Evolutionary conservation across 345 rosid species (phyloP).

Genomic region (Durio zibethinus): DNA sequence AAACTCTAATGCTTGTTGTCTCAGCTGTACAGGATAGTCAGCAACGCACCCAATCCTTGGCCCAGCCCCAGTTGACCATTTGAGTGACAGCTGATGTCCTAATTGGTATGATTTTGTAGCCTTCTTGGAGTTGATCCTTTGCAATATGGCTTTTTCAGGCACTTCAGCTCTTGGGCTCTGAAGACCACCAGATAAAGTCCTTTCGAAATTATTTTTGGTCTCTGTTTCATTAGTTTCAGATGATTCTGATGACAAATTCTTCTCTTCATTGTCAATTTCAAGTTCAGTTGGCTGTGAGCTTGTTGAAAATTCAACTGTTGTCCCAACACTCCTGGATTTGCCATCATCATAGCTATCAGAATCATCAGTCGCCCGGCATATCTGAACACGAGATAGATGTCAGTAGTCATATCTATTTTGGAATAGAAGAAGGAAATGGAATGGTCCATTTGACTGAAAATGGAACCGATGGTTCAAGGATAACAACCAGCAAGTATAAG

Average conservation of each 20-base stretch:
- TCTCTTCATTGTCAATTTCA: conserved; percentile 26
- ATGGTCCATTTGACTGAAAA: neutral
- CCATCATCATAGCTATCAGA: conserved; percentile 47
- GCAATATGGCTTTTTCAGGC: conserved; percentile 47
- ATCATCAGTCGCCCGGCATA: conserved; percentile 60
- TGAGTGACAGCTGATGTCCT: conserved; percentile 70
- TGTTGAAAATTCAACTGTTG: neutral
- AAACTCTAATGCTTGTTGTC: conserved; percentile 78
- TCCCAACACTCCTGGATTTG: conserved; percentile 19
- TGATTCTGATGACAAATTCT: conserved; percentile 15
- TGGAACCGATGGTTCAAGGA: neutral
- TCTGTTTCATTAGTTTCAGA: conserved; percentile 26
- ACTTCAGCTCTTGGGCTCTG: conserved; percentile 70
- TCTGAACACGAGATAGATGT: conserved; percentile 36
- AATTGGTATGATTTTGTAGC: conserved; percentile 56
- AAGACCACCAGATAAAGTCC: conserved; percentile 79
- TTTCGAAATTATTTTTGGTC: conserved; percentile 39
- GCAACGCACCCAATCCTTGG: conserved; percentile 89
- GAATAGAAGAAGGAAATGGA: neutral
- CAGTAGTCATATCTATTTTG: neutral
- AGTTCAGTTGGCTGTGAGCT: conserved; percentile 23
- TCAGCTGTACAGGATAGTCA: conserved; percentile 72
- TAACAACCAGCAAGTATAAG: too few relatives aligned
- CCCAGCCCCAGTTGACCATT: conserved; percentile 85
- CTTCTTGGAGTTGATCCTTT: conserved; percentile 81